Evolutionary conservation across 2,329 filamentous ascomycete genomes (phyloP).

Genomic region (Apiospora hydei): DNA sequence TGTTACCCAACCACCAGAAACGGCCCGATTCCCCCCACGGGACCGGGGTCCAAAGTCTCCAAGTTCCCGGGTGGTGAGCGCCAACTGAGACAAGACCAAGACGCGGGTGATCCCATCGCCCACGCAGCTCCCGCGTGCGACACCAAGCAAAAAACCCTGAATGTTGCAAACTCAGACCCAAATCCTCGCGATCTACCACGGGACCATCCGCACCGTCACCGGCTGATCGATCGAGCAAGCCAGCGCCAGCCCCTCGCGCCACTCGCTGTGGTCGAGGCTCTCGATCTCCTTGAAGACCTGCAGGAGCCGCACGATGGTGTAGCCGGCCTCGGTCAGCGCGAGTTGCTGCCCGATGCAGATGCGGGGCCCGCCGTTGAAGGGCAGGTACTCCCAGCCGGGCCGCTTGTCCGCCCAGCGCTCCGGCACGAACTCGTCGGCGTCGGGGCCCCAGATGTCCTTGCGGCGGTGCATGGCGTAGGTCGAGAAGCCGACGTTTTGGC

Average conservation of each 20-base stretch:
- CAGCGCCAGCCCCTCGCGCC: slow-evolving; percentile 21
- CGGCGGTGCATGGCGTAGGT: slow-evolving; percentile 30
- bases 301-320: slow-evolving; percentile 37
- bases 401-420: slow-evolving; percentile 46
- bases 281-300: slow-evolving; percentile 23
- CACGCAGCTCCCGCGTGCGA: not conserved
- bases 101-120: not conserved
- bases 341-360: slow-evolving; percentile 66
- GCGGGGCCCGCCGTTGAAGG: slow-evolving; percentile 63
- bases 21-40: not conserved
- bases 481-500: slow-evolving; percentile 29
- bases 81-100: not conserved
- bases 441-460: slow-evolving; percentile 33
- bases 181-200: not conserved
- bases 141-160: not conserved
- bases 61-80: not conserved
- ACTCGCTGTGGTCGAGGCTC: slow-evolving; percentile 19
- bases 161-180: not conserved
- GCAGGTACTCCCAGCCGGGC: slow-evolving; percentile 56
- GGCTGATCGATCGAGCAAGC: slow-evolving; percentile 23
- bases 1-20: not conserved
- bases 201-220: slow-evolving; percentile 21
- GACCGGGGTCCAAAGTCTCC: not conserved
- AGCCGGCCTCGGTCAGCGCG: slow-evolving; percentile 62
- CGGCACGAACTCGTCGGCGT: slow-evolving; percentile 32